Base-by-base conservation (phyloP, 2,329 filamentous ascomycete genomes). In the Torrubiella hemipterigena region DNA sequence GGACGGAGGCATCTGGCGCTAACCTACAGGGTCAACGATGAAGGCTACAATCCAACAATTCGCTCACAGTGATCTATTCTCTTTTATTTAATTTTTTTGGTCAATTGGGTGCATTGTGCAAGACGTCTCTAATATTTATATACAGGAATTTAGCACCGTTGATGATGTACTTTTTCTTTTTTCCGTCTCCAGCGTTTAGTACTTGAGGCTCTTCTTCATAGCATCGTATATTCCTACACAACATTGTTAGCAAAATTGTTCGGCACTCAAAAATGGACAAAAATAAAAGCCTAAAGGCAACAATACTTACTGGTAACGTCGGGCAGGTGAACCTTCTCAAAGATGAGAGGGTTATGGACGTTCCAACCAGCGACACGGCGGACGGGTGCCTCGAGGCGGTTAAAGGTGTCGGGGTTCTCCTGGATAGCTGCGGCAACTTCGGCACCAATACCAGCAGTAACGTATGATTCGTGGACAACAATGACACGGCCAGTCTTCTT, bases 381-480 rank as follows among this genome's bases (percentile, higher is more conserved):
- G 7, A 95, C 82, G 0, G 87, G 87, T 5, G 87, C 86, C 48
- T 94, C 86, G 17, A 95, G 59, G 4, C 78, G 68, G 39, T 91
- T 52, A 50, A 95, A 95, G 0, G 85, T 89, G 17, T 69, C 63
- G 0, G 59, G 51, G 34, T 81, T 76, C 43, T 91, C 84, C 52
- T 94, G 86, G 31, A 95, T 82, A 2, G 81, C 81, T 0, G 86
- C 84, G 2, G 87, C 84, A 1, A 95, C 78, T 50, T 94, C 86
- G 5, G 87, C 86, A 3, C 87, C 87, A 12, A 94, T 73, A 11
- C 87, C 87, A 6, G 81, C 81, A 46, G 93, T 94, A 40, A 87
- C 69, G 81, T 91, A 93, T 35, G 84, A 78, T 58, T 95, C 87
- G 50, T 95, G 87, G 6, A 95, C 87, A 2, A 95, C 79, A 33